phyloP scores from a whole-genome alignment of 2,329 filamentous ascomycete species.

The Fusarium nygamai region DNA sequence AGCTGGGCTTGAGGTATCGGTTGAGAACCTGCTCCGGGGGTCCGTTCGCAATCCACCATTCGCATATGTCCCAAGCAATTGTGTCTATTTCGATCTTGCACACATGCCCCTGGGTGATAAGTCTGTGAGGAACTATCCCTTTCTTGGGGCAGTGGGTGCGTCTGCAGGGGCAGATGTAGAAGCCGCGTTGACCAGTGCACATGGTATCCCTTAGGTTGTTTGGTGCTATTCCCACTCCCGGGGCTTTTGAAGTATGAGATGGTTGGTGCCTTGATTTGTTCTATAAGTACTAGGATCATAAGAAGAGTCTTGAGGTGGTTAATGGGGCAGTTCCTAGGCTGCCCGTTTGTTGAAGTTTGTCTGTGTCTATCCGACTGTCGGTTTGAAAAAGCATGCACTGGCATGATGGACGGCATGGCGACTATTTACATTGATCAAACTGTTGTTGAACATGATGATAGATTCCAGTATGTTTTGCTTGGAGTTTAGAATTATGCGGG shows the following conservation, averaged over 20 bases:
- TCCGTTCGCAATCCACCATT: conserved; percentile 42
- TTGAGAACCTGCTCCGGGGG: conserved; percentile 43
- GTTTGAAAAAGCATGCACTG: background rate
- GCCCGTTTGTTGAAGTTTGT: background rate
- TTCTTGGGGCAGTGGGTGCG: conserved; percentile 34
- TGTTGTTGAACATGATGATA: background rate
- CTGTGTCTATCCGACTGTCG: background rate
- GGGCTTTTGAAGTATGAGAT: background rate
- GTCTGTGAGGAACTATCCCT: conserved; percentile 26
- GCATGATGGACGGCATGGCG: background rate
- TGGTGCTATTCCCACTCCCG: background rate
- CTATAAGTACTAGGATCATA: background rate
- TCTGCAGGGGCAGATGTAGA: conserved; percentile 39
- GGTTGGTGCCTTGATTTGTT: background rate
- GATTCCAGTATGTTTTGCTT: conserved; percentile 1
- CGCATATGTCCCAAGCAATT: conserved; percentile 41
- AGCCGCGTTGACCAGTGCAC: conserved; percentile 43
- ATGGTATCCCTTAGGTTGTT: conserved; percentile 9
- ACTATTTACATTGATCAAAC: background rate
- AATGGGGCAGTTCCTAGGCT: background rate
- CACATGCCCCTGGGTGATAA: conserved; percentile 35
- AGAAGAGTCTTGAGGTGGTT: background rate
- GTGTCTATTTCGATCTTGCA: conserved; percentile 33
- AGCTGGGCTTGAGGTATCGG: conserved; percentile 41
- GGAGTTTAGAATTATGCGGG: conserved; percentile 10